A percentile compares a stretch with the other conserved stretches of the same genome.
Conservation (phyloP, 176 grass and related monocot species). For the Zizania latifolia region DNA sequence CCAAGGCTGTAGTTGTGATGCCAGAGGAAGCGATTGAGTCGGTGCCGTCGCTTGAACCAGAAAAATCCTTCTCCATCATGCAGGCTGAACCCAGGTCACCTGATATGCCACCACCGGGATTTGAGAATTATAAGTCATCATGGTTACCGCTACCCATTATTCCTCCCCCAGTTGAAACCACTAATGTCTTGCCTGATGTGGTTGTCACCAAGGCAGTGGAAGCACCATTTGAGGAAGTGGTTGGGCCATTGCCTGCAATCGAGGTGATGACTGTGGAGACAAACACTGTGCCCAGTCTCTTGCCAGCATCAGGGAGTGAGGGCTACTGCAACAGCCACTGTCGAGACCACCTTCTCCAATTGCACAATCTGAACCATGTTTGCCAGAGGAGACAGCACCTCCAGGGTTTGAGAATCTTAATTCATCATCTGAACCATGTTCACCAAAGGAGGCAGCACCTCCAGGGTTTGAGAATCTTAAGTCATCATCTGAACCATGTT, state of each 20-base stretch:
- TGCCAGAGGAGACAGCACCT: conserved; percentile 9
- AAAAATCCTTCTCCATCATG: background rate
- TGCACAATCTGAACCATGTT: conserved; percentile 9
- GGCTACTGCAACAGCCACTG: conserved; percentile 9
- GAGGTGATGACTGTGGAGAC: conserved; percentile 13
- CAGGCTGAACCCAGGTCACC: conserved; percentile 30
- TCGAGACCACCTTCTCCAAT: conserved; percentile 6
- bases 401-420: conserved; percentile 6
- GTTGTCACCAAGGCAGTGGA: conserved; percentile 5
- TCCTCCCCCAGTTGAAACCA: conserved; percentile 5
- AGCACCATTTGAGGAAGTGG: background rate
- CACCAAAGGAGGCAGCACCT: conserved; percentile 3
- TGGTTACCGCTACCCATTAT: background rate
- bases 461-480: background rate
- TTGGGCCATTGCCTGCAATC: background rate
- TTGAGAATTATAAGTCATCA: conserved; percentile 38
- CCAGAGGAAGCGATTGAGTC: background rate
- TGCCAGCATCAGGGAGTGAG: background rate
- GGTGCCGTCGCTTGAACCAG: background rate
- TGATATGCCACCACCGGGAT: conserved; percentile 34
- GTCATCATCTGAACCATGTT: conserved; percentile 19
- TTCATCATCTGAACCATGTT: conserved; percentile 5
- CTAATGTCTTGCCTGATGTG: background rate
- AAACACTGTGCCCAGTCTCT: background rate
- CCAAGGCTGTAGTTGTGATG: background rate